phyloP scores from a whole-genome alignment of 108 stramenopile species.

The Discostella stelligeroides region DNA sequence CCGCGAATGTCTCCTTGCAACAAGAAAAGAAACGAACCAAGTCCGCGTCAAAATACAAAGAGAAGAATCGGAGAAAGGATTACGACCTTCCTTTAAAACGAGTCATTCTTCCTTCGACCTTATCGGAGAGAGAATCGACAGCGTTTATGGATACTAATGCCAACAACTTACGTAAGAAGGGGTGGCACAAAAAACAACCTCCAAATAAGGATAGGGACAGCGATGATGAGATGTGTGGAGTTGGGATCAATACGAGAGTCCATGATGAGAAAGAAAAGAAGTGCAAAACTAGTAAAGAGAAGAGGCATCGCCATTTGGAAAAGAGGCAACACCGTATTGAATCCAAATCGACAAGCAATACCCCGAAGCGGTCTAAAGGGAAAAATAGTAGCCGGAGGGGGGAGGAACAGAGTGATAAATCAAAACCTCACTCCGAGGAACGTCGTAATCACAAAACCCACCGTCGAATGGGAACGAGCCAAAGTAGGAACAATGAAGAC shows the following conservation, averaged over 20 bases:
- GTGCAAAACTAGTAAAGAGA: background rate
- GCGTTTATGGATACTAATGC: background rate
- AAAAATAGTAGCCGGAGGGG: no score
- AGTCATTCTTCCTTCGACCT: background rate
- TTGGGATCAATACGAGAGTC: constrained; percentile 15
- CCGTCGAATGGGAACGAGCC: no score
- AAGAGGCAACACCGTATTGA: background rate
- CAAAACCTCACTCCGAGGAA: no score
- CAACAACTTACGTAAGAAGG: background rate
- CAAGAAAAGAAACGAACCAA: background rate
- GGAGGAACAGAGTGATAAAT: no score
- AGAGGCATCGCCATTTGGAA: background rate
- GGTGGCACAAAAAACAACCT: background rate
- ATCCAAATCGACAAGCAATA: background rate
- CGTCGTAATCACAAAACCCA: no score
- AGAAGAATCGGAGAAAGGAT: background rate
- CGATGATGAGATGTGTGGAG: constrained; percentile 4
- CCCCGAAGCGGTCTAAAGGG: background rate
- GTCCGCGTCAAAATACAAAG: background rate
- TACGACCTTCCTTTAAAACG: background rate
- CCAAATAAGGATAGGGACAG: background rate
- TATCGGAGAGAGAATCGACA: background rate
- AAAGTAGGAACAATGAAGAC: no score
- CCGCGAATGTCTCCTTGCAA: background rate
- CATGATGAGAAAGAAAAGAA: background rate